Base-by-base conservation (phyloP, 2,329 filamentous ascomycete species). In the Colletotrichum abscissum region DNA sequence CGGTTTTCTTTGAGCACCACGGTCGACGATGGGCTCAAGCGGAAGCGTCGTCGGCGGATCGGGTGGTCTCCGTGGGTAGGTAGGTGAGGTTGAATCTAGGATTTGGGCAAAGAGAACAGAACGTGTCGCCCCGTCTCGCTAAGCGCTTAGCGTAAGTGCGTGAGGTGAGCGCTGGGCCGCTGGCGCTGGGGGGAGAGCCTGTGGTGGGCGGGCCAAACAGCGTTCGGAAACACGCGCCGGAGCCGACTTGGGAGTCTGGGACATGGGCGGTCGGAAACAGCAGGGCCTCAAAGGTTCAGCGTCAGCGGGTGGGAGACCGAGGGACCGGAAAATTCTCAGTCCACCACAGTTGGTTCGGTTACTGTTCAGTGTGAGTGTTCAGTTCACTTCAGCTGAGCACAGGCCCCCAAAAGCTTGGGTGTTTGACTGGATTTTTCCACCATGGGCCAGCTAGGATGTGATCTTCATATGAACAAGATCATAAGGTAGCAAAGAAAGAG, bases 101-200 rank as follows among this genome's bases (percentile, higher is more conserved):
- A 74, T 73, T 73, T 76, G 77, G 73, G 57, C 42, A 71, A 67
- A 56, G 67, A 64, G 63, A 73, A 75, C 67, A 74, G 67, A 69
- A 52, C 58, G 65, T 68, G 65, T 74, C 63, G 73, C 72, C 69
- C 76, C 75, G 75, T 77, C 77, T 78, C 77, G 77, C 76, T 78
- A 77, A 77, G 77, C 76, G 76, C 76, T 75, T 78, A 78, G 77
- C 75, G 76, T 76, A 46, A 58, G 52, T 55, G 46, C 46, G 62
- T 55, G 11, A 49, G 42, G 60, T 54, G 28, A 71, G 73, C 35
- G 30, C 60, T 64, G 62, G 28, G 69, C 72, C 35, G 30, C 60
- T 64, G 62, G 33, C 33, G 33, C 33, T 35, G 56, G 66, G 57
- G 57, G 55, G 55, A 22, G 7, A 64, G 33, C 42, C 60, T 49